These are phyloP conservation scores for Sanghuangporus weigelae DNA, from an alignment of 1,284 basidiomycete species.

Conservation along the genomic window DNA sequence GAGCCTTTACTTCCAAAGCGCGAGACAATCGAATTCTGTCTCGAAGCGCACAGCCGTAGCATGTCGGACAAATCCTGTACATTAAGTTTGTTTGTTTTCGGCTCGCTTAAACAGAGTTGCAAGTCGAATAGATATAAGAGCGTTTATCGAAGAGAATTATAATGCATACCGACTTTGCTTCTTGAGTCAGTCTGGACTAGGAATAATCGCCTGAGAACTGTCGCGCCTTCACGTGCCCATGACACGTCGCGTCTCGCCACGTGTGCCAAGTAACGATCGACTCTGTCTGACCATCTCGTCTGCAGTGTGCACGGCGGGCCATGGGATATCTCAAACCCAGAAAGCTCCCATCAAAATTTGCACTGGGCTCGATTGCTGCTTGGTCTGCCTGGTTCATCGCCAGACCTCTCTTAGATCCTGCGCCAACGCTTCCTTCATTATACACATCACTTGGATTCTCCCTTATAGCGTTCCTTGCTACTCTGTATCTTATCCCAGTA, in stretches of 20 bases:
- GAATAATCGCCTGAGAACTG: too few species aligned
- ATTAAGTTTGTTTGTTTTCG: too few species aligned
- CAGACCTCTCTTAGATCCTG: conserved; percentile 61
- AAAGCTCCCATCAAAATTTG: conserved; percentile 45
- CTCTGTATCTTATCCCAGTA: conserved; percentile 69
- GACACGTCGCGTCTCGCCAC: not conserved
- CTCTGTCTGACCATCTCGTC: not conserved
- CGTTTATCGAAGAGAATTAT: too few species aligned
- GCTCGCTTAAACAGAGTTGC: too few species aligned
- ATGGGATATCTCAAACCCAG: conserved; percentile 31
- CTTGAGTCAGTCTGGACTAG: too few species aligned
- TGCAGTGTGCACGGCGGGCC: not conserved
- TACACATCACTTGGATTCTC: conserved; percentile 77
- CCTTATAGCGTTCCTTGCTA: conserved; percentile 70
- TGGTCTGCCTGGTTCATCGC: conserved; percentile 64
- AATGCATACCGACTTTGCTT: too few species aligned
- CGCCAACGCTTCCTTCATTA: conserved; percentile 61
- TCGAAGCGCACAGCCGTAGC: too few species aligned
- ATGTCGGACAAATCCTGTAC: too few species aligned
- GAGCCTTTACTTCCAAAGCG: too few species aligned
- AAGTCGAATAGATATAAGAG: too few species aligned
- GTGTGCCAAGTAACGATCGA: not conserved
- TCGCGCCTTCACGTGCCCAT: not conserved
- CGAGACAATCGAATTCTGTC: too few species aligned
- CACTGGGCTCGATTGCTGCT: conserved; percentile 52